A percentile compares a stretch with the other conserved stretches of the same genome.
phyloP scores from a whole-genome alignment of 1,284 basidiomycete species.

The Rhodotorula sp. region DNA sequence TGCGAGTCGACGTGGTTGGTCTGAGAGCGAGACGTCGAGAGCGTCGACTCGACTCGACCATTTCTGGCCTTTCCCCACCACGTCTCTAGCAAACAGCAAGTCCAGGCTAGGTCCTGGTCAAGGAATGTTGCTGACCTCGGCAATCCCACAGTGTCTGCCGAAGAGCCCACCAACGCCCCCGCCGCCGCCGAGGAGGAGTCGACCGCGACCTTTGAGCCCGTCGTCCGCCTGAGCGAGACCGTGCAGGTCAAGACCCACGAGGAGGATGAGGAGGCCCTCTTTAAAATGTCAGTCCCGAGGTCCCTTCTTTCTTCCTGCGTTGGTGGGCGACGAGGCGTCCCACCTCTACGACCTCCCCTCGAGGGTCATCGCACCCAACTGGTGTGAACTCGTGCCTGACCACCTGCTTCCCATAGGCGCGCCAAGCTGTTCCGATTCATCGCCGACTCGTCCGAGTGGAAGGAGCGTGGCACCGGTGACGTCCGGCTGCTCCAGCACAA shows the following conservation, averaged over 20 bases:
- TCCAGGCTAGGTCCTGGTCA: no score
- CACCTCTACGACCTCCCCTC: no score
- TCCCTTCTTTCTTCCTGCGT: neutral
- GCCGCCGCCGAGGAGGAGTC: conserved; percentile 66
- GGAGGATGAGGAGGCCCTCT: conserved; percentile 87
- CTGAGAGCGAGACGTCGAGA: neutral
- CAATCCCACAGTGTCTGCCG: conserved; percentile 18
- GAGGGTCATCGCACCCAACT: no score
- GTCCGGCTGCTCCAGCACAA: conserved; percentile 85
- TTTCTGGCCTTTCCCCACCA: neutral
- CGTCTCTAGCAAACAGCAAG: neutral
- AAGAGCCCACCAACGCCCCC: conserved; percentile 26
- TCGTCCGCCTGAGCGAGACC: conserved; percentile 93
- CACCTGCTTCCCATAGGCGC: no score
- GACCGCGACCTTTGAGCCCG: conserved; percentile 92
- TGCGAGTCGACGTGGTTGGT: neutral
- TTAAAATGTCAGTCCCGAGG: conserved; percentile 76
- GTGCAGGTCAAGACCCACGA: conserved; percentile 94
- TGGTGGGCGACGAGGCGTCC: neutral
- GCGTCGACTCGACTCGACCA: neutral
- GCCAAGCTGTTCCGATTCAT: conserved; percentile 98
- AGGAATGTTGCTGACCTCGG: neutral
- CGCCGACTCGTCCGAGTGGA: conserved; percentile 81
- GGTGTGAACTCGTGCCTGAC: no score
- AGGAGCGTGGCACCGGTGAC: conserved; percentile 91